phyloP scores from a whole-genome alignment of 1,139 yeast species.

The Kurtzmaniella quercitrusa region DNA sequence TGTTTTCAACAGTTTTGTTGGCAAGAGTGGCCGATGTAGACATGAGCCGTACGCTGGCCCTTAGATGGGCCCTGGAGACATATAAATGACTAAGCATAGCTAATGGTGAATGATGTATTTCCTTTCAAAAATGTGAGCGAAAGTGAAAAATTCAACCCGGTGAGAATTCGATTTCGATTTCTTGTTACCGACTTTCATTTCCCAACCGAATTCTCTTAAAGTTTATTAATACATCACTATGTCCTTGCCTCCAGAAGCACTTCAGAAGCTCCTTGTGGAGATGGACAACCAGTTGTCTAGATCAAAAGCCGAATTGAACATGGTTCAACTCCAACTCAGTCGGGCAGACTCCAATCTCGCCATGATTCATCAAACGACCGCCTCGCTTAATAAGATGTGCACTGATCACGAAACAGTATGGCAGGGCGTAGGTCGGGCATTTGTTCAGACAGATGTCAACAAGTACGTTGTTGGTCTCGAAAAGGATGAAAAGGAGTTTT shows the following conservation, averaged over 20 bases:
- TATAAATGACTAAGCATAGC: background rate
- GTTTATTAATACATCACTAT: conserved; percentile 14
- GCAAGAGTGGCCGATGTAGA: background rate
- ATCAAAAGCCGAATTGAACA: conserved; percentile 59
- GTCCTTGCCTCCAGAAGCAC: conserved; percentile 49
- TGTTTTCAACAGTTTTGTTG: conserved; percentile 48
- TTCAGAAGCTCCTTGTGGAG: conserved; percentile 52
- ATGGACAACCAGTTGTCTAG: conserved; percentile 61
- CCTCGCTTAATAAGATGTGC: conserved; percentile 45
- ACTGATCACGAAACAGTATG: conserved; percentile 54
- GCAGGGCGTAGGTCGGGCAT: conserved; percentile 84
- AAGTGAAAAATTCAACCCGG: background rate
- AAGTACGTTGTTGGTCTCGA: conserved; percentile 48
- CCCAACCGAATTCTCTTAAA: no score
- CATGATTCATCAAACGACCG: conserved; percentile 52
- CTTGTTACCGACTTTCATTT: no score
- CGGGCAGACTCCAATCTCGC: conserved; percentile 55
- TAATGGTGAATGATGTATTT: no score
- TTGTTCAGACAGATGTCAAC: conserved; percentile 40
- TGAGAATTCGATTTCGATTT: background rate
- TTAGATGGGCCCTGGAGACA: background rate
- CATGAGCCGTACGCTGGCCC: background rate
- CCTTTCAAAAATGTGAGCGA: background rate
- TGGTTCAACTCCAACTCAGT: conserved; percentile 58
- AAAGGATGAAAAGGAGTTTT: conserved; percentile 49